Conservation (phyloP, 1,139 yeast species). For the Candida frijolesensis region DNA sequence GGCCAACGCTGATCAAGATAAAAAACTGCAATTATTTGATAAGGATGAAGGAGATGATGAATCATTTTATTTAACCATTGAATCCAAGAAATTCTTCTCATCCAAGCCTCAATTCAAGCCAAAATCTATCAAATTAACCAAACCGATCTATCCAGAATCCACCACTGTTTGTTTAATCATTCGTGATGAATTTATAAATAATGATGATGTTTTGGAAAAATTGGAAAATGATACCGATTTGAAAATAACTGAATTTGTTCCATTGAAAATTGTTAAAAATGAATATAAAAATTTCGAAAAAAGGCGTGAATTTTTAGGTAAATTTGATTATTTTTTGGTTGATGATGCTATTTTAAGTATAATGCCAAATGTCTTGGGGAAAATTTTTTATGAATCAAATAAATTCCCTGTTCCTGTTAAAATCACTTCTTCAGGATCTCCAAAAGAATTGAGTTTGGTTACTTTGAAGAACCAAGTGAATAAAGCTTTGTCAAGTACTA, state of each 20-base stretch:
- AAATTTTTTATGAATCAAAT: constrained; percentile 62
- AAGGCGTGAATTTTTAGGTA: constrained; percentile 61
- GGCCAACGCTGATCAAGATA: constrained; percentile 16
- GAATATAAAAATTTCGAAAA: constrained; percentile 71
- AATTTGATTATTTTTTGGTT: constrained; percentile 73
- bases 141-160: constrained; percentile 48
- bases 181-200: constrained; percentile 64
- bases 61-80: constrained; percentile 59
- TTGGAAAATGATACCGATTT: constrained; percentile 59
- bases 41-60: constrained; percentile 54
- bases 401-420: constrained; percentile 77
- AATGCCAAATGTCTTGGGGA: constrained; percentile 83
- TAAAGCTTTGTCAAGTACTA: constrained; percentile 59
- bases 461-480: constrained; percentile 62
- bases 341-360: constrained; percentile 82
- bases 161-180: constrained; percentile 71
- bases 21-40: constrained; percentile 39
- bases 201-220: constrained; percentile 58
- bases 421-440: constrained; percentile 38
- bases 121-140: constrained; percentile 56
- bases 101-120: constrained; percentile 74
- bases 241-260: constrained; percentile 48
- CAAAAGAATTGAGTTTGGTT: constrained; percentile 51
- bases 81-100: constrained; percentile 64
- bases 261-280: constrained; percentile 62